Conservation (phyloP, 1,139 yeast species). For the Debaryomyces sp. region DNA sequence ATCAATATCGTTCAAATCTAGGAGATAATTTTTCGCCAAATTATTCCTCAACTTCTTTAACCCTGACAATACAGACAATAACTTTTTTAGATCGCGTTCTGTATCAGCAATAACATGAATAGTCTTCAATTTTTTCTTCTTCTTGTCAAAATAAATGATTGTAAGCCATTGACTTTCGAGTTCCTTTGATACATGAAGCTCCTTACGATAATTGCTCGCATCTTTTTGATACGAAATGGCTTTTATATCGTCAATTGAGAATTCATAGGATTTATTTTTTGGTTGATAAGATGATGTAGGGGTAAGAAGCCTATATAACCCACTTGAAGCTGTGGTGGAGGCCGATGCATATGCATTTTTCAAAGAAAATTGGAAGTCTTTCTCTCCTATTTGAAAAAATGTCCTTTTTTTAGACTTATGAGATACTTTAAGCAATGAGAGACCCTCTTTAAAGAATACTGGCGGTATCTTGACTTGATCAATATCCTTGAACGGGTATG, state of each 20-base stretch:
- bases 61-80: constrained; percentile 60
- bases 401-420: constrained; percentile 64
- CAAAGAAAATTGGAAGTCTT: constrained; percentile 53
- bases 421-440: constrained; percentile 63
- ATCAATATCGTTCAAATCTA: constrained; percentile 32
- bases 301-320: constrained; percentile 15
- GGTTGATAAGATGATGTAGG: constrained; percentile 18
- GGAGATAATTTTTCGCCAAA: constrained; percentile 34
- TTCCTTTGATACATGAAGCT: constrained; percentile 70
- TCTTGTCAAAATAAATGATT: constrained; percentile 63
- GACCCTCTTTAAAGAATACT: constrained; percentile 42
- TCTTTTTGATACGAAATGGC: constrained; percentile 67
- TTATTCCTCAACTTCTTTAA: constrained; percentile 42
- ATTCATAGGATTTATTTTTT: constrained; percentile 38
- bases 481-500: constrained; percentile 10
- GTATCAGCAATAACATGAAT: constrained; percentile 78
- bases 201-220: constrained; percentile 84
- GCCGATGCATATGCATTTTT: constrained; percentile 20
- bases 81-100: constrained; percentile 58
- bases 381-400: constrained; percentile 34
- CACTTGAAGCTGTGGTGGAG: constrained; percentile 17
- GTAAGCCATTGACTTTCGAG: constrained; percentile 77
- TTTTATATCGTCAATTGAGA: constrained; percentile 73
- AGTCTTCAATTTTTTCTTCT: constrained; percentile 57
- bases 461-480: constrained; percentile 20